Evolutionary conservation across 192 early-diverging fungal genomes (phyloP), one percentile per base, ranked within the genome.

Genomic region (Entomortierella chlamydospora): DNA sequence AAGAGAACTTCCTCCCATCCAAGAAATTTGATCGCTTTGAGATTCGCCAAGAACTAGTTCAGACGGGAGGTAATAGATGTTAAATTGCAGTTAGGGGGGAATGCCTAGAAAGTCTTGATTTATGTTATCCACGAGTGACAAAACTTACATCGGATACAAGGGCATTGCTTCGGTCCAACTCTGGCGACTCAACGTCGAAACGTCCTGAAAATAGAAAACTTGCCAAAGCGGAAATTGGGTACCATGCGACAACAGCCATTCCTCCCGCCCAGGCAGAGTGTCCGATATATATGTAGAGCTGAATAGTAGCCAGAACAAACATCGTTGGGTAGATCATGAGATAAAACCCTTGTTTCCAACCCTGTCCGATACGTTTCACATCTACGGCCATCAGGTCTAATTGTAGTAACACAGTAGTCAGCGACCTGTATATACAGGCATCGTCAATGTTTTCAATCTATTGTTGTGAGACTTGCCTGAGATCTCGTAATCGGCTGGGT

Each of bases 151-250:
- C 76, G 17, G 76, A 58, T 13, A 70, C 61, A 25, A 79, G 68
- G 23, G 76, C 76, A 41, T 64, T 65, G 31, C 76, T 79, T 12
- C 51, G 54, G 9, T 79, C 76, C 62, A 70, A 60, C 52, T 65
- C 70, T 8, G 51, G 41, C 13, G 67, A 51, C 2, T 39, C 68
- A 20, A 68, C 68, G 39, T 79, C 76, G 33, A 79, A 79, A 1
- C 76, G 67, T 22, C 76, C 76, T 29, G 76, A 79, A 42, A 79
- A 79, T 22, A 79, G 63, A 45, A 70, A 79, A n/a, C 76, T 79
- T n/a, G 68, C 76, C 18, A 79, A 28, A 26, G 76, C 76, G 13
- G 76, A 79, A 26, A 79, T 79, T 1, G 76, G 76, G 45, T 79
- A 79, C 76, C 76, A 79, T 3, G 57, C 57, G 17, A 79, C 23